Percentiles rank a stretch among this genome's conserved stretches.
phyloP scores from a whole-genome alignment of 2,329 filamentous ascomycete genomes.

The Davidsoniella neocaledoniae region DNA sequence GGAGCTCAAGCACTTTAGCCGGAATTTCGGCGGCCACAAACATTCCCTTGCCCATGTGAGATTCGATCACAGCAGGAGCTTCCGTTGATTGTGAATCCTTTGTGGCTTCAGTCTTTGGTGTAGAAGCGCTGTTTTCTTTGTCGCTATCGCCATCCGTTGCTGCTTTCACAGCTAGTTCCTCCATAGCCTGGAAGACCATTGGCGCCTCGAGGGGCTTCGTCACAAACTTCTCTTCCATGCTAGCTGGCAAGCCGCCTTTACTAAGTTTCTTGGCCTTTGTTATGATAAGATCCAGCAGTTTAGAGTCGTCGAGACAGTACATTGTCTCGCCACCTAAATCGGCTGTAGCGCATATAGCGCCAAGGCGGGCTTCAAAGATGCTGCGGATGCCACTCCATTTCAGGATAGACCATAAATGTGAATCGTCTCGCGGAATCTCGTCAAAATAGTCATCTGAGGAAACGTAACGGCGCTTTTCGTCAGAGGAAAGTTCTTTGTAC shows the following conservation, averaged over 20 bases:
- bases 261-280: constrained; percentile 56
- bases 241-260: constrained; percentile 49
- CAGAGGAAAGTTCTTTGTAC: constrained; percentile 23
- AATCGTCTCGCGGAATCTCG: constrained; percentile 33
- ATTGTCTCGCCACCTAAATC: constrained; percentile 71
- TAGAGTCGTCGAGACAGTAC: constrained; percentile 62
- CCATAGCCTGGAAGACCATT: constrained; percentile 42
- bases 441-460: constrained; percentile 59
- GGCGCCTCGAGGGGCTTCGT: constrained; percentile 60
- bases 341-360: constrained; percentile 60
- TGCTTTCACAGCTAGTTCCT: too few relatives aligned
- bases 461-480: constrained; percentile 46
- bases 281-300: constrained; percentile 48
- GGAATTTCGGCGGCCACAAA: constrained; percentile 15
- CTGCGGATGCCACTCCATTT: constrained; percentile 28
- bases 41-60: constrained; percentile 14
- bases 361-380: constrained; percentile 48
- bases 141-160: too few relatives aligned
- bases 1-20: constrained; percentile 35
- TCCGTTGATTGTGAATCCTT: constrained; percentile 18
- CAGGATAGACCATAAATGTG: constrained; percentile 43
- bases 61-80: constrained; percentile 13
- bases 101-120: constrained; percentile 23
- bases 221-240: constrained; percentile 76
- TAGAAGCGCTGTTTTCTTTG: constrained; percentile 12